Base-by-base conservation (phyloP, 352 stramenopile species). In the Phytopythium montanum region DNA sequence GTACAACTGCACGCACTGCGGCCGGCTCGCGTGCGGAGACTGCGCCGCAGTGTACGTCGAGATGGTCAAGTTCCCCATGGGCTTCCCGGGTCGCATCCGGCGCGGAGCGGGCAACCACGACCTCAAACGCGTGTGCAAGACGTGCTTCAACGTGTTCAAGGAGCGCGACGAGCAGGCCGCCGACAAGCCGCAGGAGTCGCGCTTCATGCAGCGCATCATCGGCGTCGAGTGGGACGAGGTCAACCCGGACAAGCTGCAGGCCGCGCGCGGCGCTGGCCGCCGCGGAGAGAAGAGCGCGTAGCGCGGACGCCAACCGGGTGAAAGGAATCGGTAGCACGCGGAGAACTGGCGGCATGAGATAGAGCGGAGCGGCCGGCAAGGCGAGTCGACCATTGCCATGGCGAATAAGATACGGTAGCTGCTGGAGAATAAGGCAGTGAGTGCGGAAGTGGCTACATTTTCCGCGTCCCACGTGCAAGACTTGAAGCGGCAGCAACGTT, bases 191-290 rank as follows among this genome's bases (percentile, higher is more conserved):
- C 65, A 83, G 41, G 70, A 88, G 59, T 80, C 60, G 51, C 69
- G 69, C 59, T 95, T 95, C 61, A 70, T 95, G 12, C 85, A 78
- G 49, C 83, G 85, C 56, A 76, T 93, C 51, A 90, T 95, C 48
- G 87, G 87, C 60, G 75, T 95, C 56, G 85, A 95, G 56, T 95
- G 85, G 85, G 85, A 95, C 71, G 85, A 95, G 56, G 81, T 95
- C n/a, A 95, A 95, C 73, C 85, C 85, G 29, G 81, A 95, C 61
- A 95, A 95, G 64, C 68, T 95, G 29, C 62, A 81, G 55, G 65
- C 64, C 39, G 55, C 48, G 21, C 68, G 79, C 46, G 60, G 66
- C 1, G 62, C 85, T 7, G 73, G 83, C 23, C 85, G 85, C 48
- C 83, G 84, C 54, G 83, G 83, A 41, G 76, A 88, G 49, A 82